Conservation (phyloP, 148 eudicot species). For the Spergularia bocconei region DNA sequence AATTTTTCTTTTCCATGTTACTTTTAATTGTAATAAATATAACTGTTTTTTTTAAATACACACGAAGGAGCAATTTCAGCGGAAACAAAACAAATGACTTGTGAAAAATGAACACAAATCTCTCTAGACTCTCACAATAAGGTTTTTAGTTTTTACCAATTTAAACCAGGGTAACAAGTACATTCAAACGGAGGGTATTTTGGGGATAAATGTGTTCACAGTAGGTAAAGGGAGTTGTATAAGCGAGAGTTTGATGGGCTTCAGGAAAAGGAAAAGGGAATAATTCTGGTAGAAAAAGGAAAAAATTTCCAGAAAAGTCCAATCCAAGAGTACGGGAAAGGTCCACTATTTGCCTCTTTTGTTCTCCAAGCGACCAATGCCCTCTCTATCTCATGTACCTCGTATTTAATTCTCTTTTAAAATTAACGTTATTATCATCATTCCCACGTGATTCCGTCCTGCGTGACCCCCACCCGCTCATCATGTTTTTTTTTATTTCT, state of each 20-base stretch:
- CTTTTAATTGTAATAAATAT: no score
- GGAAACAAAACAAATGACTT: not conserved
- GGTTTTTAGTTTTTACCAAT: constrained; percentile 9
- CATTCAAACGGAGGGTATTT: not conserved
- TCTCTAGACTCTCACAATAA: no score
- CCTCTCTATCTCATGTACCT: constrained; percentile 30
- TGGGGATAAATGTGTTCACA: not conserved
- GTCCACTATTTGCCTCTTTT: constrained; percentile 52
- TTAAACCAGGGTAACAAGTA: not conserved
- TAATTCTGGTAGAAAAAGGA: constrained; percentile 41
- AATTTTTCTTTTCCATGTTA: no score
- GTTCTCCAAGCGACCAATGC: constrained; percentile 36
- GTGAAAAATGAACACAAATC: not conserved
- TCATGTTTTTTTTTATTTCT: not conserved
- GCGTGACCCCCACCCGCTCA: not conserved
- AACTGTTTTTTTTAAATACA: no score
- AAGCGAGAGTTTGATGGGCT: not conserved
- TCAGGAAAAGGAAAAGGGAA: constrained; percentile 43
- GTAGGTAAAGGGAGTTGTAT: not conserved
- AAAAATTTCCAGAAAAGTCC: constrained; percentile 55
- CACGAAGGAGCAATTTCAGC: no score
- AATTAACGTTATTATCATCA: no score
- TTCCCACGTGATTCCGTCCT: not conserved
- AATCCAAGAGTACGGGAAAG: constrained; percentile 71
- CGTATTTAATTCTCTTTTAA: constrained; percentile 18